These are phyloP conservation scores for Phaeosphaeriaceae sp. DNA, from an alignment of 2,329 filamentous ascomycete species.

Conservation along the genomic window DNA sequence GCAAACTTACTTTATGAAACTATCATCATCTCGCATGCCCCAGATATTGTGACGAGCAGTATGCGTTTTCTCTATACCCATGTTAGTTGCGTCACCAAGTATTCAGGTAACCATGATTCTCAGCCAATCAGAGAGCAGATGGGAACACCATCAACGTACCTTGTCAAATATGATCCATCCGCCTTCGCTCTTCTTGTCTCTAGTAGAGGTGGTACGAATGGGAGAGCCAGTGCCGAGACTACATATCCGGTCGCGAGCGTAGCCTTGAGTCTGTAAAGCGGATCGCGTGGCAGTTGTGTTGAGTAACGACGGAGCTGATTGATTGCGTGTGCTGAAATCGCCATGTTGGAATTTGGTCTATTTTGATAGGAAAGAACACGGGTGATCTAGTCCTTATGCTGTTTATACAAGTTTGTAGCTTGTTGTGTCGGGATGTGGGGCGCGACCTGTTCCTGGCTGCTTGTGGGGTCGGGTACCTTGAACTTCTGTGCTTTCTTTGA, in stretches of 20 bases:
- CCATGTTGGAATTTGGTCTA: constrained; percentile 31
- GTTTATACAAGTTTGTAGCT: background rate
- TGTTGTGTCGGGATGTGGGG: background rate
- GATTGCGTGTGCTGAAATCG: constrained; percentile 38
- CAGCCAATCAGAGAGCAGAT: background rate
- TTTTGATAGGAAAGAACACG: too few species aligned
- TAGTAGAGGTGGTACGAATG: constrained; percentile 49
- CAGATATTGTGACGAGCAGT: constrained; percentile 34
- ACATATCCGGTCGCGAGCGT: constrained; percentile 47
- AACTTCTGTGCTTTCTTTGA: too few species aligned
- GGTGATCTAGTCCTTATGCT: background rate
- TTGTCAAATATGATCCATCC: constrained; percentile 47
- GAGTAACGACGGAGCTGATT: constrained; percentile 46
- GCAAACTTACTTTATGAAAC: background rate
- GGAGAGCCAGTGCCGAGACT: constrained; percentile 47
- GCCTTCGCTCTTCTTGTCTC: constrained; percentile 45
- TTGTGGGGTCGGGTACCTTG: too few species aligned
- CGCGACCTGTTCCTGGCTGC: too few species aligned
- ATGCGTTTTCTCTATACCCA: constrained; percentile 28
- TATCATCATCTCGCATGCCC: constrained; percentile 29
- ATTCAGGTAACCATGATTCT: background rate
- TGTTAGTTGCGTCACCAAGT: constrained; percentile 7
- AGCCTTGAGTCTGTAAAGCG: constrained; percentile 44
- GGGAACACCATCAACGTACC: constrained; percentile 28
- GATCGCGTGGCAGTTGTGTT: constrained; percentile 41